Base-by-base conservation (phyloP, 441 rosid species). In the Dalechampia spathulata region DNA sequence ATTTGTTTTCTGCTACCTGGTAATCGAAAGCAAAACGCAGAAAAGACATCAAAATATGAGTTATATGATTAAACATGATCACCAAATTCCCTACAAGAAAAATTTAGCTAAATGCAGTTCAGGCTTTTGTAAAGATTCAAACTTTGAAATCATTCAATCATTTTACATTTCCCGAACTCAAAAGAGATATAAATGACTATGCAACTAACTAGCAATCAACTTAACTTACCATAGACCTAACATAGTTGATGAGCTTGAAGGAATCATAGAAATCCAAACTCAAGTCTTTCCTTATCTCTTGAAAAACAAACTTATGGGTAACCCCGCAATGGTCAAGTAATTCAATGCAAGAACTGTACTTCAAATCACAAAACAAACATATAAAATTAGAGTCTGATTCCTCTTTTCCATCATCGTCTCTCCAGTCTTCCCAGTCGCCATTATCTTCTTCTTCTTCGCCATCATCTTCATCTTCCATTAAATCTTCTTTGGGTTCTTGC, bases 171-270 rank as follows among this genome's bases (percentile, higher is more conserved):
- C 16, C 19, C 25, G 7, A 43, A 49, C n/a, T 10, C 27, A 20
- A 19, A 59, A 36, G 12, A 7, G 42, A 6, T 20, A 22, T 22
- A n/a, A 45, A 55, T 4, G 4, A 20, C 30, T 17, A 14, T 46
- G 17, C 3, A 28, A 34, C 34, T 12, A 36, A 1, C 6, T 45
- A 30, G 11, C 14, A 7, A 5, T 7, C 7, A 15, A 12, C 43
- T 39, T 36, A 30, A 52, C 72, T 65, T 60, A 81, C 98, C 91
- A 78, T 85, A 55, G 83, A 86, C 32, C 98, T 83, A 25, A 88
- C 77, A 60, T 84, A 91, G 75, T 88, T 91, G 72, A 91, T 78
- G 64, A 91, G 91, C 86, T 84, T 91, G 63, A 91, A 80, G 1
- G 82, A 81, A 57, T 72, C 71, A 34, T 91, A 91, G 68, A 91